phyloP scores from a whole-genome alignment of 306 rosid species.

The Sesbania bispinosa region DNA sequence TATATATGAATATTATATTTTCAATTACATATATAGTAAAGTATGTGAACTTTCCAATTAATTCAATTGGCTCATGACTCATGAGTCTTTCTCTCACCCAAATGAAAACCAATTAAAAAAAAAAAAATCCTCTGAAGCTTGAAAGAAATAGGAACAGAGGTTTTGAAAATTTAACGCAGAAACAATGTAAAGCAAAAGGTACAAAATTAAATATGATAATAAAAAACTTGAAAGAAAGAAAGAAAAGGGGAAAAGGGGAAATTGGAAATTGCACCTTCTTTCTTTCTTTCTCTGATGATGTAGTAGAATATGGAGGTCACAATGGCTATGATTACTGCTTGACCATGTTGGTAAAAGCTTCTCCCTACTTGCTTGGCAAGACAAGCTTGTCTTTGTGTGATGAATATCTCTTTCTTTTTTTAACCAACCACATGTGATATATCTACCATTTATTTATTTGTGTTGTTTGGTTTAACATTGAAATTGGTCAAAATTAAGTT shows the following conservation, averaged over 20 bases:
- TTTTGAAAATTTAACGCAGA: background rate
- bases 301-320: background rate
- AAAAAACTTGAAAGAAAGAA: background rate
- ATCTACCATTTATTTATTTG: slow-evolving; percentile 5
- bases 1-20: background rate
- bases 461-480: too few species aligned
- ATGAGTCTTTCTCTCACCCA: too few species aligned
- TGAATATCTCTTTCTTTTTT: background rate
- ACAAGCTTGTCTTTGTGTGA: background rate
- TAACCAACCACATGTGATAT: background rate
- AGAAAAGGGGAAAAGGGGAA: background rate
- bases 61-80: background rate
- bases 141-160: background rate
- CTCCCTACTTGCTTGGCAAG: slow-evolving; percentile 27
- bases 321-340: slow-evolving; percentile 21
- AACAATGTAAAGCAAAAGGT: background rate
- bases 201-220: slow-evolving; percentile 1
- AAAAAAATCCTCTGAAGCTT: background rate
- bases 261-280: slow-evolving; percentile 36
- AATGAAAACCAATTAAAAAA: background rate
- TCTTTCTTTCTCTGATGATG: background rate
- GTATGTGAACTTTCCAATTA: background rate
- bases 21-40: background rate
- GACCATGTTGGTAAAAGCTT: slow-evolving; percentile 20
- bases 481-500: too few species aligned